phyloP scores from a whole-genome alignment of 1,284 basidiomycete species.

The Ceraceosorus guamensis region DNA sequence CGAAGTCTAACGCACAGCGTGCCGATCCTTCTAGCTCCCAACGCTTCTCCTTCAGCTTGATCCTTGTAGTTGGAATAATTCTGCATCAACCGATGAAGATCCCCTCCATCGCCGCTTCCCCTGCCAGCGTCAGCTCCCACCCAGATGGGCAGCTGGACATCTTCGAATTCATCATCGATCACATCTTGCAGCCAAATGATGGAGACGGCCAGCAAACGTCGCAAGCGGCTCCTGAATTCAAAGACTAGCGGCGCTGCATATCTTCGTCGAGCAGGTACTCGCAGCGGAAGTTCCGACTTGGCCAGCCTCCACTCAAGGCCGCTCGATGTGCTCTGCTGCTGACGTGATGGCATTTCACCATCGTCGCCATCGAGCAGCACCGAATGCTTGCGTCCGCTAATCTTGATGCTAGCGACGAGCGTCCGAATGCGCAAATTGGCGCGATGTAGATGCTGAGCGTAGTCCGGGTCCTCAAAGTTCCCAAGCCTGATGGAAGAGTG shows the following conservation, averaged over 20 bases:
- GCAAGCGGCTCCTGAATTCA: constrained; percentile 23
- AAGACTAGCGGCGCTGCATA: constrained; percentile 25
- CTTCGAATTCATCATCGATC: constrained; percentile 21
- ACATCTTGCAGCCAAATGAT: constrained; percentile 33
- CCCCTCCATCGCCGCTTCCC: constrained; percentile 7
- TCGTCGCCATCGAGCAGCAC: constrained; percentile 6
- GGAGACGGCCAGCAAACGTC: constrained; percentile 16
- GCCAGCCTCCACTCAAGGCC: constrained; percentile 17
- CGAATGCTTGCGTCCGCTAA: constrained; percentile 8
- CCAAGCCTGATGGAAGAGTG: constrained; percentile 15
- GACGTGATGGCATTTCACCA: neutral
- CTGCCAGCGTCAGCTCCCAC: neutral
- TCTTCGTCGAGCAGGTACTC: constrained; percentile 21
- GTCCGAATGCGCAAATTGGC: constrained; percentile 17
- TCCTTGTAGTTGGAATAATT: constrained; percentile 24
- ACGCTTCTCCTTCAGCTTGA: constrained; percentile 15
- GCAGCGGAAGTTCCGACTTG: constrained; percentile 15
- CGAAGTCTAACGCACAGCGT: constrained; percentile 19
- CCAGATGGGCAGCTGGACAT: constrained; percentile 21
- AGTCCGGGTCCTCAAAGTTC: constrained; percentile 19
- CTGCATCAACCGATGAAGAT: constrained; percentile 25
- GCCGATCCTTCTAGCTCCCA: constrained; percentile 20
- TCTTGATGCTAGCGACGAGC: constrained; percentile 15
- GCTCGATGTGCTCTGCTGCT: neutral
- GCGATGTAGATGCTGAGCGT: constrained; percentile 11